phyloP scores from a whole-genome alignment of 192 early-diverging fungal species.

The Lunasporangiospora selenospora region DNA sequence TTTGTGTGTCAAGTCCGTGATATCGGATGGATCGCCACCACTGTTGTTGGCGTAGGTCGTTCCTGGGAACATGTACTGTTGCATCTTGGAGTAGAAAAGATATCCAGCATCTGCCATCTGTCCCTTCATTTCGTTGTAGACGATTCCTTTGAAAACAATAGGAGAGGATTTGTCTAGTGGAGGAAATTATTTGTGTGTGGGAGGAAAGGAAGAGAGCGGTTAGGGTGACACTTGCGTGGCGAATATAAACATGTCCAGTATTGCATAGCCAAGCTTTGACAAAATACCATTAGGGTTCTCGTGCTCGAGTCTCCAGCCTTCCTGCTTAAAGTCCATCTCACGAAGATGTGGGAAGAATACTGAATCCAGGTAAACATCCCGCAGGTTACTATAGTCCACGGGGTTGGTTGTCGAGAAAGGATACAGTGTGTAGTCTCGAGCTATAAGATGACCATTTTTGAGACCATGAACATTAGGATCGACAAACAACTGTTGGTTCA shows the following conservation, averaged over 20 bases:
- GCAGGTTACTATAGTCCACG: constrained; percentile 89
- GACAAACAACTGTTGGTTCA: neutral
- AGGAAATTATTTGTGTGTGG: too few relatives aligned
- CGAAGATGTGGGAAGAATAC: constrained; percentile 83
- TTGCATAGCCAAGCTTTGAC: too few relatives aligned
- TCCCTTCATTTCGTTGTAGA: constrained; percentile 99
- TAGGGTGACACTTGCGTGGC: too few relatives aligned
- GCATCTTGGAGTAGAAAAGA: constrained; percentile 76
- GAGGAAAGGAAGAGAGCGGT: too few relatives aligned
- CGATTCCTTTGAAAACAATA: constrained; percentile 91
- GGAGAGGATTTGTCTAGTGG: constrained; percentile 63
- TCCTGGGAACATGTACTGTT: constrained; percentile 85
- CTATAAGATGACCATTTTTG: too few relatives aligned
- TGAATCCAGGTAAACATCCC: constrained; percentile 92
- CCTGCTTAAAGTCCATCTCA: constrained; percentile 89
- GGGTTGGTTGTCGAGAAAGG: constrained; percentile 93
- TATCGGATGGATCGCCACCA: constrained; percentile 90
- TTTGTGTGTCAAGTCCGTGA: constrained; percentile 87
- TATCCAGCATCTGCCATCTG: constrained; percentile 77
- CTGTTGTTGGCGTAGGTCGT: constrained; percentile 84
- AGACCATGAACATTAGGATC: too few relatives aligned
- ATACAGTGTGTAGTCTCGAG: constrained; percentile 88
- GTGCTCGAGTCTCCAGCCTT: constrained; percentile 95
- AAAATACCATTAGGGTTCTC: constrained; percentile 61
- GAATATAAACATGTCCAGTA: too few relatives aligned